These are phyloP conservation scores for Benincasa hispida DNA, from an alignment of 306 rosid genomes.

Conservation along the genomic window DNA sequence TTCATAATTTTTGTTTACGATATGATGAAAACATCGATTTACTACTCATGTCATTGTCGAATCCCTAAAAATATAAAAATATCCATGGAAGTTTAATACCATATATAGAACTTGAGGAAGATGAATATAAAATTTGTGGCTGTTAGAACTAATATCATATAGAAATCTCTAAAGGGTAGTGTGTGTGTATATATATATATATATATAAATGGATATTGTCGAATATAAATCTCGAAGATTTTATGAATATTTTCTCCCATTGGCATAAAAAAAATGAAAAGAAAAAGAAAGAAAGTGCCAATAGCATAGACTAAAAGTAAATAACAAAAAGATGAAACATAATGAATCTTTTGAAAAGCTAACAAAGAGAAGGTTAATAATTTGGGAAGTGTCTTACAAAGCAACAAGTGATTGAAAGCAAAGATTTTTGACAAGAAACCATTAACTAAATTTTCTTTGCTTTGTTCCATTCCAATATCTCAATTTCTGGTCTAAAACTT, in stretches of 20 bases:
- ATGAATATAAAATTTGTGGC: no score
- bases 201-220: not conserved
- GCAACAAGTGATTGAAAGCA: slow-evolving; percentile 59
- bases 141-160: not conserved
- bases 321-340: slow-evolving; percentile 52
- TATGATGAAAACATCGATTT: no score
- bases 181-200: no score
- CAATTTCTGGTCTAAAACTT: slow-evolving; percentile 43
- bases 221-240: slow-evolving; percentile 5
- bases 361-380: slow-evolving; percentile 31
- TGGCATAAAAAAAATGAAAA: not conserved
- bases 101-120: no score
- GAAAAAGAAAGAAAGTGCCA: not conserved
- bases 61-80: no score
- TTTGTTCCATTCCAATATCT: slow-evolving; percentile 39
- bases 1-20: no score
- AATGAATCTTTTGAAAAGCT: slow-evolving; percentile 60
- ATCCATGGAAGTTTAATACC: no score
- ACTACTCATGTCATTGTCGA: no score
- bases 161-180: not conserved
- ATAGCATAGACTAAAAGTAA: slow-evolving; percentile 13
- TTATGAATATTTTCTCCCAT: not conserved
- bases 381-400: slow-evolving; percentile 50
- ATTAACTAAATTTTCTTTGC: slow-evolving; percentile 60
- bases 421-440: slow-evolving; percentile 84